These are phyloP conservation scores for Fusarium agapanthi DNA, from an alignment of 2,329 filamentous ascomycete genomes.

Conservation along the genomic window DNA sequence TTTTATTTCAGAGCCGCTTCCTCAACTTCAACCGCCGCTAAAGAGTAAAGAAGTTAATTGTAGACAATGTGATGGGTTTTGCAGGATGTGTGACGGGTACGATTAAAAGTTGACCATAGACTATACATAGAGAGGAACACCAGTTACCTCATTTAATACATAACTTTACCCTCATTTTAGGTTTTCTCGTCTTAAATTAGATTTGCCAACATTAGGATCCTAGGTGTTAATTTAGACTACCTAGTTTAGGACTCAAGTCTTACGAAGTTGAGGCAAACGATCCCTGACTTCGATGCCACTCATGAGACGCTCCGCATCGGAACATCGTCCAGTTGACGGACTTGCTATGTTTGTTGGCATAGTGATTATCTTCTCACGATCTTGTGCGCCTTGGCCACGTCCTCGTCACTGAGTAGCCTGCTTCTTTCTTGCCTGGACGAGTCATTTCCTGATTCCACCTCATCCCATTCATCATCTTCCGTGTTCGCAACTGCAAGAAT, in stretches of 20 bases:
- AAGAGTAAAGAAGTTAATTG: slow-evolving; percentile 9
- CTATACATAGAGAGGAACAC: neutral
- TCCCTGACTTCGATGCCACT: neutral
- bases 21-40: slow-evolving; percentile 62
- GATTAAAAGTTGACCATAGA: neutral
- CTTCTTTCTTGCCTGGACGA: neutral
- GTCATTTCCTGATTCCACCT: neutral
- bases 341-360: neutral
- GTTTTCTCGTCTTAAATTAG: neutral
- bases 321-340: neutral
- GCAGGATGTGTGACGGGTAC: neutral
- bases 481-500: neutral
- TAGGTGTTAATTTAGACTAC: neutral
- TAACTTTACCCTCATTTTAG: neutral
- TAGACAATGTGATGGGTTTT: neutral
- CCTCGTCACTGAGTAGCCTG: neutral
- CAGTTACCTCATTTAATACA: neutral
- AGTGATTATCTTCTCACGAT: neutral
- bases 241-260: neutral
- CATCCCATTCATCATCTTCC: neutral
- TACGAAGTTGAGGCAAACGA: neutral
- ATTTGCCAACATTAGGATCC: neutral
- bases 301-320: neutral
- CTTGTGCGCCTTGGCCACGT: neutral
- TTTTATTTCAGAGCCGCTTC: slow-evolving; percentile 53